These are phyloP conservation scores for Fusarium ambrosium DNA, from an alignment of 2,329 filamentous ascomycete genomes.

Conservation along the genomic window DNA sequence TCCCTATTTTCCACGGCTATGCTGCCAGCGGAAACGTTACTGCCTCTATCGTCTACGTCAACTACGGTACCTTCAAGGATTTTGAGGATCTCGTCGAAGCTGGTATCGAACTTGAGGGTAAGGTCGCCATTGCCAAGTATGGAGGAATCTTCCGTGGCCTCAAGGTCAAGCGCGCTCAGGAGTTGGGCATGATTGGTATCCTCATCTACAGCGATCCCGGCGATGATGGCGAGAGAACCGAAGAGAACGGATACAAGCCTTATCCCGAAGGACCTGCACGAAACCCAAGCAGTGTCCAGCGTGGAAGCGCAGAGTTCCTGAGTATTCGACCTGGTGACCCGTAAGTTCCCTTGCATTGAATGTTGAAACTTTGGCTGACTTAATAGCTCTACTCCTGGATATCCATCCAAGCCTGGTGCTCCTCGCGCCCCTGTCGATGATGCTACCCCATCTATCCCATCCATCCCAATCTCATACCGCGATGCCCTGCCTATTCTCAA, in stretches of 20 bases:
- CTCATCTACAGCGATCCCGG: constrained; percentile 91
- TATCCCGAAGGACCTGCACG: constrained; percentile 91
- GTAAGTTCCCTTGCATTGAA: constrained; percentile 44
- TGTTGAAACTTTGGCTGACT: constrained; percentile 18
- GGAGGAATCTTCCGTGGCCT: constrained; percentile 89
- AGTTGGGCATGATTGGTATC: constrained; percentile 88
- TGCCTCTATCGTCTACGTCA: constrained; percentile 87
- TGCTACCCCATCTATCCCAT: constrained; percentile 87
- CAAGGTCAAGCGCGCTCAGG: constrained; percentile 92
- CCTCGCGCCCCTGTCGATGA: constrained; percentile 79
- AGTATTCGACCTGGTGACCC: constrained; percentile 80
- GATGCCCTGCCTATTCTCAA: constrained; percentile 91
- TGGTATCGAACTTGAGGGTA: constrained; percentile 82
- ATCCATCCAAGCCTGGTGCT: constrained; percentile 90
- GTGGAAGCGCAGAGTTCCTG: constrained; percentile 87
- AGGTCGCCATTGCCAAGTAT: constrained; percentile 90
- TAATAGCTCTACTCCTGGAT: constrained; percentile 83
- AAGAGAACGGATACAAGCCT: constrained; percentile 80
- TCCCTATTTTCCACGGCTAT: constrained; percentile 96
- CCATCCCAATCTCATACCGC: constrained; percentile 88
- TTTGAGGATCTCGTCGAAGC: constrained; percentile 84
- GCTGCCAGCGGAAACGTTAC: constrained; percentile 94
- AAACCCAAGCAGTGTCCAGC: constrained; percentile 89
- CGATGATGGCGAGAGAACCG: constrained; percentile 85
- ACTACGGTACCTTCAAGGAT: constrained; percentile 89